Conservation (phyloP, 2,329 filamentous ascomycete genomes). For the Seiridium cupressi region DNA sequence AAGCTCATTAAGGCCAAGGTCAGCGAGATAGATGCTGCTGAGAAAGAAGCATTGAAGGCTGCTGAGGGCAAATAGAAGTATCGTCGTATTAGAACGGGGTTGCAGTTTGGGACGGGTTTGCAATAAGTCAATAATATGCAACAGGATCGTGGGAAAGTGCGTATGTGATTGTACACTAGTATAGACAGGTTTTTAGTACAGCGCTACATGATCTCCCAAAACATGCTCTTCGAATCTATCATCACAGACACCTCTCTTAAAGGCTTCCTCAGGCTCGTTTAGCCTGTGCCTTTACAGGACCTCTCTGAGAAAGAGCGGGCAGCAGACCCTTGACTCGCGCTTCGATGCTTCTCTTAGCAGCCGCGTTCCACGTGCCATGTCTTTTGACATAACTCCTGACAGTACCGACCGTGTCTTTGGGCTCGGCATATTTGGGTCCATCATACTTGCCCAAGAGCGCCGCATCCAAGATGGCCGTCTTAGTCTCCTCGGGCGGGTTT, state of each 20-base stretch:
- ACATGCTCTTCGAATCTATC: background rate
- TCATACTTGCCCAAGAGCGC: slow-evolving; percentile 37
- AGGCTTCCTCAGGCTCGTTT: slow-evolving; percentile 11
- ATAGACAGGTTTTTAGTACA: slow-evolving; percentile 18
- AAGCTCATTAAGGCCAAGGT: slow-evolving; percentile 44
- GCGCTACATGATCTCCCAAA: slow-evolving; percentile 16
- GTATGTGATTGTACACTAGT: slow-evolving; percentile 19
- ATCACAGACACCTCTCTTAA: background rate
- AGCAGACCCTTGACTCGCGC: slow-evolving; percentile 25
- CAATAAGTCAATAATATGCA: background rate
- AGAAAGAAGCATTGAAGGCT: slow-evolving; percentile 45
- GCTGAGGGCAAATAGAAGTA: slow-evolving; percentile 17
- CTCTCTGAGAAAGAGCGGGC: slow-evolving; percentile 4
- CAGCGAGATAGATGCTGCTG: slow-evolving; percentile 45
- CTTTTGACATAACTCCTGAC: slow-evolving; percentile 34
- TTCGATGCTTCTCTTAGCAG: slow-evolving; percentile 20
- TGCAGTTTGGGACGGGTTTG: background rate
- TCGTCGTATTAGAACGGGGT: too few species aligned
- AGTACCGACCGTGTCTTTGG: slow-evolving; percentile 23
- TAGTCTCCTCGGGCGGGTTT: slow-evolving; percentile 21
- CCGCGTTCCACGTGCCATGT: slow-evolving; percentile 28
- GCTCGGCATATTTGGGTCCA: slow-evolving; percentile 25
- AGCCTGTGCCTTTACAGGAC: slow-evolving; percentile 9
- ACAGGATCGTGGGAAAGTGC: background rate
- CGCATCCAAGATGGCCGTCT: slow-evolving; percentile 32